These are phyloP conservation scores for Phaseolus coccineus DNA, from an alignment of 331 rosid genomes.

Conservation along the genomic window DNA sequence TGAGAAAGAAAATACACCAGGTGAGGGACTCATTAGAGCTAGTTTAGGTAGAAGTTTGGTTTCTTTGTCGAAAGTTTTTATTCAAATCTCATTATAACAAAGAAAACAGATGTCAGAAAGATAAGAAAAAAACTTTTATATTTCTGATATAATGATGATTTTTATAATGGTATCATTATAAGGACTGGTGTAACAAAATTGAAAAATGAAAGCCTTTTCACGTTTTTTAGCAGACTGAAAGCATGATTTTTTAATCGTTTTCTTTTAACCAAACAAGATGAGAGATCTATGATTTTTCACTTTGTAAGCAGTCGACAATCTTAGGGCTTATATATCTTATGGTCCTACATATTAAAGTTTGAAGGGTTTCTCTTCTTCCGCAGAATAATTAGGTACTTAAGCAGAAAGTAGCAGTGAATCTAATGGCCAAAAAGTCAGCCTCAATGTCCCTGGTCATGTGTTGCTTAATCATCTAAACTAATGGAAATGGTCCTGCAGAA, in stretches of 20 bases:
- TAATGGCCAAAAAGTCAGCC: constrained; percentile 40
- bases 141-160: neutral
- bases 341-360: neutral
- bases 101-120: neutral
- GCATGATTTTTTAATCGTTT: too few species aligned
- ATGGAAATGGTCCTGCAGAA: constrained; percentile 70
- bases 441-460: constrained; percentile 44
- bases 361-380: neutral
- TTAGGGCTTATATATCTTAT: neutral
- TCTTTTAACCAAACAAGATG: too few species aligned
- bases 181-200: neutral
- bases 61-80: too few species aligned
- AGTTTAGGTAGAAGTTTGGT: neutral
- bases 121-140: neutral
- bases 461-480: constrained; percentile 51
- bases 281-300: neutral
- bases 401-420: neutral
- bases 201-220: too few species aligned
- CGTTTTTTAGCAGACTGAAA: neutral
- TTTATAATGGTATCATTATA: neutral
- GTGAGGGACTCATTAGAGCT: neutral
- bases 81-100: too few species aligned
- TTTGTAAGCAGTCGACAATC: neutral
- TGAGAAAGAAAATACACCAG: neutral
- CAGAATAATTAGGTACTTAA: constrained; percentile 28